Percentiles rank a stretch among this genome's conserved stretches.
These are phyloP conservation scores for Adansonia rubrostipa DNA, from an alignment of 441 rosid species.

Conservation along the genomic window DNA sequence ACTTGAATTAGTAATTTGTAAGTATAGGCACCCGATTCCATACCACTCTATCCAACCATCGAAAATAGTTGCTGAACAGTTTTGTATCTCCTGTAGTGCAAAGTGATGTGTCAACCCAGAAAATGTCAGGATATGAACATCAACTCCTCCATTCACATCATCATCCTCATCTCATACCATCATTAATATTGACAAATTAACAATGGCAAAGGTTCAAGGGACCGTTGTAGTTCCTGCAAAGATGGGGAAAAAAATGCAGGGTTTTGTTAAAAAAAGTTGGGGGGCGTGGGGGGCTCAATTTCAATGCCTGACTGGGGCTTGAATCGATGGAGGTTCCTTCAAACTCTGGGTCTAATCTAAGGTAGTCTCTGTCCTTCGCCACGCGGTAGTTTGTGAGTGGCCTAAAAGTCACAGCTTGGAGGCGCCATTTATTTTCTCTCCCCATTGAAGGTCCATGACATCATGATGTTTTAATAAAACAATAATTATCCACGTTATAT, in stretches of 20 bases:
- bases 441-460: too few relatives aligned
- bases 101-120: conserved; percentile 85
- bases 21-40: conserved; percentile 74
- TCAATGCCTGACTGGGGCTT: not conserved
- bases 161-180: conserved; percentile 32
- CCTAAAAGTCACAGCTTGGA: not conserved
- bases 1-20: conserved; percentile 72
- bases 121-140: conserved; percentile 70
- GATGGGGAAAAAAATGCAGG: not conserved
- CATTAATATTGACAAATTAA: not conserved
- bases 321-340: not conserved
- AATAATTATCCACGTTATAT: too few relatives aligned
- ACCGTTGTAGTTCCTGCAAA: not conserved
- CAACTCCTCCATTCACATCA: conserved; percentile 36
- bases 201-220: not conserved
- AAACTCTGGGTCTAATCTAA: not conserved
- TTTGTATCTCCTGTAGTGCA: conserved; percentile 68
- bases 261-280: not conserved
- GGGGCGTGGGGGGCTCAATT: not conserved
- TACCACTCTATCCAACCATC: conserved; percentile 71
- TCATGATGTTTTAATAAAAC: too few relatives aligned
- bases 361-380: not conserved
- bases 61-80: conserved; percentile 70
- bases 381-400: not conserved
- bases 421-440: too few relatives aligned